Base-by-base conservation (phyloP, 2,329 filamentous ascomycete genomes). In the Penicillium sp. region DNA sequence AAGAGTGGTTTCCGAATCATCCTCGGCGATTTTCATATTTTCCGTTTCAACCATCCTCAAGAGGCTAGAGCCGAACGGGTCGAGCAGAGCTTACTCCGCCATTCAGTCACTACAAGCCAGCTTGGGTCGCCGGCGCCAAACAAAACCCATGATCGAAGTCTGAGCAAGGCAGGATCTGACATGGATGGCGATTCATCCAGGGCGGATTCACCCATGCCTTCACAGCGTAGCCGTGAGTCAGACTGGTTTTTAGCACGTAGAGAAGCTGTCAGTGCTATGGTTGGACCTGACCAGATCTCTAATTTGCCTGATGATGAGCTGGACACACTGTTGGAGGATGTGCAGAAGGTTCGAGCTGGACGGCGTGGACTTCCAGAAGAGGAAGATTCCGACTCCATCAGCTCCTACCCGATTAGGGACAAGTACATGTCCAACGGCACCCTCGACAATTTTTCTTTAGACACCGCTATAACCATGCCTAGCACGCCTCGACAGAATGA, bases 1-100 rank as follows among this genome's bases (percentile, higher is more conserved):
- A 89, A 93, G 70, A 97, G 93, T 68, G 94, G 94, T 6, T 96
- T 93, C 73, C 89, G 94, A 61, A 90, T 99, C 53, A 99, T 99
- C 61, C 81, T 99, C 10, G 94, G 94, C 41, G 94, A 99, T 75
- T 99, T 99, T 68, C 94, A 99, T 74, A 99, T 99, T 60, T 97
- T 99, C 78, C 84, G 94, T 56, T 99, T 99, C 80, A 99, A 97
- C 69, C 93, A 99, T 71, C 94, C 94, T 0, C 89, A 96, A 81
- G 94, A 99, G 77, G 94, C 94, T 31, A 87, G 91, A 58, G 93
- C 93, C 3, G 94, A 99, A 77, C 82, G 94, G 54, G 93, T 91
- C 13, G 91, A 96, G 61, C 86, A 91, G 70, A 96, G 91, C 70
- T 79, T 96, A 21, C 80, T 99, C 57, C 88, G 93, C 45, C 93